Evolutionary conservation across 2,329 filamentous ascomycete species (phyloP).

Genomic region (Sporothrix dimorphospora): DNA sequence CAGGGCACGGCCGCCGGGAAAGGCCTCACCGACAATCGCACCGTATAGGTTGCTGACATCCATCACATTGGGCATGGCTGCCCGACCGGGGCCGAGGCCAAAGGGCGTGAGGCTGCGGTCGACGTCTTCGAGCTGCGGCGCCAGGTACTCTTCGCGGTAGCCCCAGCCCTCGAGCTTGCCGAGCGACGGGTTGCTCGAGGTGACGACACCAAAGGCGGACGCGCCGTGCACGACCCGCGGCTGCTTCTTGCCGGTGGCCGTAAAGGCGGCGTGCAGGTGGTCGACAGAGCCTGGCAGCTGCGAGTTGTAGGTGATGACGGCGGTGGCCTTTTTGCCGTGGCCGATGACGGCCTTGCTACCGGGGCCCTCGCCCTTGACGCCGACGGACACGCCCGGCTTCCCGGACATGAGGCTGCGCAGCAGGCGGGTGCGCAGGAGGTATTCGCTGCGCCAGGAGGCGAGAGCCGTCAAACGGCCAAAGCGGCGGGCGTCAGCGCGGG

Average conservation of each 20-base stretch:
- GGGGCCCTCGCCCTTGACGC: constrained; percentile 52
- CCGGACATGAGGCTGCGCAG: constrained; percentile 80
- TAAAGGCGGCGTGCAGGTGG: constrained; percentile 76
- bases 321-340: constrained; percentile 66
- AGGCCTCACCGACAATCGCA: constrained; percentile 82
- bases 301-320: constrained; percentile 83
- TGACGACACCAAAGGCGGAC: constrained; percentile 75
- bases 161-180: constrained; percentile 84
- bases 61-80: constrained; percentile 82
- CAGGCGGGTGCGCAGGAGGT: constrained; percentile 83
- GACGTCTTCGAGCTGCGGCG: constrained; percentile 77
- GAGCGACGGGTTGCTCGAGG: constrained; percentile 75
- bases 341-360: constrained; percentile 48
- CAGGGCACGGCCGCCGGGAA: constrained; percentile 78
- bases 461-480: constrained; percentile 82
- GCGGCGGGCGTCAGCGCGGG: constrained; percentile 73
- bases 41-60: constrained; percentile 87
- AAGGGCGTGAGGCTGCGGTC: constrained; percentile 74
- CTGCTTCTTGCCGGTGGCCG: constrained; percentile 63
- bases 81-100: constrained; percentile 77
- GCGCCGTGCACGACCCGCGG: constrained; percentile 83
- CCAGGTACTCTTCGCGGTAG: constrained; percentile 71
- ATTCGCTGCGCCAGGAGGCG: constrained; percentile 96
- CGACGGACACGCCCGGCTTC: constrained; percentile 62
- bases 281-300: constrained; percentile 79